Base-by-base conservation (phyloP, 2,329 filamentous ascomycete genomes). In the Didymella glomerata region DNA sequence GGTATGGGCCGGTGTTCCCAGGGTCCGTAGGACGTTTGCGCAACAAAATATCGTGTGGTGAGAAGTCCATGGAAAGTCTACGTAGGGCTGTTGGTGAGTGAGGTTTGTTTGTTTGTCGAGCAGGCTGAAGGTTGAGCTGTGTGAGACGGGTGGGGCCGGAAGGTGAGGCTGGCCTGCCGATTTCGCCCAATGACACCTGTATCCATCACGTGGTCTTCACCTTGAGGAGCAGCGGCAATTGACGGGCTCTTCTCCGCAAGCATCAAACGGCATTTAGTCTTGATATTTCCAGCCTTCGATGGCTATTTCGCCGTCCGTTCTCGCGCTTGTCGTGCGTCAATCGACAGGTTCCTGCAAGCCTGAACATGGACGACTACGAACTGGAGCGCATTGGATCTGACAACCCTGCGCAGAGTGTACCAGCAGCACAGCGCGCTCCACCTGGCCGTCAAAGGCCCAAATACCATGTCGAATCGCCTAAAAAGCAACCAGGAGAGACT, bases 331-430 rank as follows among this genome's bases (percentile, higher is more conserved):
- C 28, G 14, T 27, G 10, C 48, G 18, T 32, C 16, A 16, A 14
- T 4, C 11, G 27, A 27, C 9, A 20, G 4, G 1, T 25, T 48
- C n/a, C 47, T 38, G 40, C 18, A 38, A 38, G 36, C 27, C 44
- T 49, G 30, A 59, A 16, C 8, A 75, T 75, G 72, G 68, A 75
- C 60, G 70, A 72, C 38, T 64, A 65, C 34, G 67, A 70, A 40
- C 36, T 74, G 28, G 64, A 73, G 30, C 67, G 63, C 18, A 68
- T 72, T 27, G 65, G 55, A 2, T 67, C 69, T 28, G 60, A 75
- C 48, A 68, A 74, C 49, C 71, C 71, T 34, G 71, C 70, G 20
- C 59, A 72, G 50, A 69, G 68, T 18, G 52, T 61, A 40, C 66
- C 71, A 14, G 66, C 66, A 45, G 52, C 67, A 28, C 63, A 68